phyloP scores from a whole-genome alignment of 164 flowering plant genomes.

The Dillenia turbinata region DNA sequence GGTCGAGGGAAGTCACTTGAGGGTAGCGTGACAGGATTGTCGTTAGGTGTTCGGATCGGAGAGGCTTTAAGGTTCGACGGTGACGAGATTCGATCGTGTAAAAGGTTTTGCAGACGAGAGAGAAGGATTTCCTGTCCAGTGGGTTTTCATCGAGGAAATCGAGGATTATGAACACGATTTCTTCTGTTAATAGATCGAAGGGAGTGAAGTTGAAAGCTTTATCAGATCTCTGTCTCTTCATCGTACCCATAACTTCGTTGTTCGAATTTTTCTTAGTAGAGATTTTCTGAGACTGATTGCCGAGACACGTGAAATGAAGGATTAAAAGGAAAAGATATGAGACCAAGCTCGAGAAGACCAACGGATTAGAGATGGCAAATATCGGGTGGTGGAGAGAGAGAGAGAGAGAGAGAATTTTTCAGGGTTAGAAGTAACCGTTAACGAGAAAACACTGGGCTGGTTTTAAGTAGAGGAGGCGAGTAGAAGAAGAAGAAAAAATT shows the following conservation, averaged over 20 bases:
- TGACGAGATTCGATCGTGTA: conserved; percentile 40
- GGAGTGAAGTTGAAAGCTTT: conserved; percentile 8
- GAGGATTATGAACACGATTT: conserved; percentile 41
- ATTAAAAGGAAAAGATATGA: not conserved
- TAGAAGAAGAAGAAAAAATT: conserved; percentile 6
- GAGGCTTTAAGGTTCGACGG: conserved; percentile 41
- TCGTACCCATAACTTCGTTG: conserved; percentile 1
- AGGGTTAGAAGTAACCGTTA: conserved; percentile 18
- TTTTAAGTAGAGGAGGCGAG: not conserved
- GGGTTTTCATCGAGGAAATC: conserved; percentile 38
- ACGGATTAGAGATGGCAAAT: not conserved
- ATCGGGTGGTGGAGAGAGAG: not conserved
- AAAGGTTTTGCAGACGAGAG: conserved; percentile 45
- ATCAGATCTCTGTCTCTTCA: conserved; percentile 29
- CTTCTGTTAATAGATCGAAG: conserved; percentile 65
- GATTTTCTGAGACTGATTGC: not conserved
- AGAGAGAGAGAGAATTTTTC: not conserved
- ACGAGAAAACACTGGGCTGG: conserved; percentile 11
- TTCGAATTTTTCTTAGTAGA: not conserved
- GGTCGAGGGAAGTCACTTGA: conserved; percentile 39
- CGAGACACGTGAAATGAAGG: not conserved
- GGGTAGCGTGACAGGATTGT: conserved; percentile 48
- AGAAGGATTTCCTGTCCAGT: conserved; percentile 42
- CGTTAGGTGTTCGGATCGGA: conserved; percentile 36
- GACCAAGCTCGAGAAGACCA: not conserved